These are phyloP conservation scores for Acanthochlamys bracteata DNA, from an alignment of 106 monocot species.

Conservation along the genomic window DNA sequence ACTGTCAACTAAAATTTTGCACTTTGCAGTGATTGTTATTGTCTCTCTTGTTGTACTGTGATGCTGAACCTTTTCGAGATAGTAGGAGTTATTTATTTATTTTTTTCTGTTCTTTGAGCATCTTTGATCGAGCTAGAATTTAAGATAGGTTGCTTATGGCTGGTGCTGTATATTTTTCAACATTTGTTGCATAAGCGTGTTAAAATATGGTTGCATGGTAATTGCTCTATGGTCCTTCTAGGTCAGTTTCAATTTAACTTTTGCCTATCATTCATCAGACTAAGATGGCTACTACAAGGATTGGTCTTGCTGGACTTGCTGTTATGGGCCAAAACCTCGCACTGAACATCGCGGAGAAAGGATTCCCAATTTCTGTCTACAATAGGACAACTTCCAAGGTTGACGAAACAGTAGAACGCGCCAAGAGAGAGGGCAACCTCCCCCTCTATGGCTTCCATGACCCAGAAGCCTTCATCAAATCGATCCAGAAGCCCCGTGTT, in stretches of 20 bases:
- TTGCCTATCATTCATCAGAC: not conserved
- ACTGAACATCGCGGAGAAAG: conserved; percentile 50
- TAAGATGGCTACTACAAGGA: conserved; percentile 44
- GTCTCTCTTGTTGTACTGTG: no score
- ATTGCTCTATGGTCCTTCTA: no score
- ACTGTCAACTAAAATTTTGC: no score
- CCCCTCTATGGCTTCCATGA: conserved; percentile 41
- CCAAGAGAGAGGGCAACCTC: conserved; percentile 41
- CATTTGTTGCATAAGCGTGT: no score
- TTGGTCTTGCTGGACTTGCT: conserved; percentile 49
- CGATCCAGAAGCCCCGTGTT: conserved; percentile 46
- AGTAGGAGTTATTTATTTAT: no score
- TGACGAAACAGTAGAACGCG: conserved; percentile 44
- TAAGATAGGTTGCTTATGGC: no score
- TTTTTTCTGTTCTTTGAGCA: no score
- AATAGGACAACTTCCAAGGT: conserved; percentile 49
- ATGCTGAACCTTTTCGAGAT: no score
- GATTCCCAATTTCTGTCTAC: conserved; percentile 51
- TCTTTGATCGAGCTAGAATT: no score
- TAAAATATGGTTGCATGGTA: no score
- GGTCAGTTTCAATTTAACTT: conserved; percentile 5
- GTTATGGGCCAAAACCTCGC: conserved; percentile 62
- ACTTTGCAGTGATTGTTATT: no score
- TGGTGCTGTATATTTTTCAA: no score
- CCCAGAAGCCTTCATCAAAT: conserved; percentile 35